Evolutionary conservation across 768 basidiomycete species (phyloP).

Genomic region (Trametes punicea): DNA sequence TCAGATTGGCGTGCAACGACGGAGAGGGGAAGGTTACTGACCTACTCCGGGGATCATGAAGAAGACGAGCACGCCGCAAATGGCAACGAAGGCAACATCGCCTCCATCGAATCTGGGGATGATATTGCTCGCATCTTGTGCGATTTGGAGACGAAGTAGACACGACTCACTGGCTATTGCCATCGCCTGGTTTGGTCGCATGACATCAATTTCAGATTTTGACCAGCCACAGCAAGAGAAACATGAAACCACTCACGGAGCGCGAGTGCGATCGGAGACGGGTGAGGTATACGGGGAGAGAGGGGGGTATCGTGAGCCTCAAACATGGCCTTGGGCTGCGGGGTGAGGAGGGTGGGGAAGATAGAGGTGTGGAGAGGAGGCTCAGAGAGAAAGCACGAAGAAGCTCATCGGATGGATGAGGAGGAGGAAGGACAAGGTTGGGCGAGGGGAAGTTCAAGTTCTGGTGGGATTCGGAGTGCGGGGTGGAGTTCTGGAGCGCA

Average conservation of each 20-base stretch:
- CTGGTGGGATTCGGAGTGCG: neutral
- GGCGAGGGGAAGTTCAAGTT: neutral
- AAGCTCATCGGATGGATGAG: neutral
- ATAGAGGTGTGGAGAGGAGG: constrained; percentile 1
- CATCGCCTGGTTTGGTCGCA: neutral
- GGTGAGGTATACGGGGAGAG: neutral
- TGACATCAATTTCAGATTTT: neutral
- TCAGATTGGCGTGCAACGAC: neutral
- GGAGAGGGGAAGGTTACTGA: constrained; percentile 26
- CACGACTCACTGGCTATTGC: constrained; percentile 16
- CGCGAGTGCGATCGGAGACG: neutral
- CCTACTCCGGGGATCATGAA: constrained; percentile 80
- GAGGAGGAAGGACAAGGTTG: neutral
- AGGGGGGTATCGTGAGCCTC: constrained; percentile 4
- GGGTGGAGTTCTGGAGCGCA: constrained; percentile 15
- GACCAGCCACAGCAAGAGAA: neutral
- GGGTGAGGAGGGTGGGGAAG: neutral
- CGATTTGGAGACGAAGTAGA: neutral
- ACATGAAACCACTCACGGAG: neutral
- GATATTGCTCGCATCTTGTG: neutral
- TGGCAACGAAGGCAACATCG: constrained; percentile 67
- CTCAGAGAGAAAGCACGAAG: neutral
- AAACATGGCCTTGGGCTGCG: neutral
- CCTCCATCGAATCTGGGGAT: constrained; percentile 63
- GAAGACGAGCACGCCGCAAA: constrained; percentile 66